These are phyloP conservation scores for Hygrophoropsis aurantiaca DNA, from an alignment of 768 basidiomycete genomes.

Conservation along the genomic window DNA sequence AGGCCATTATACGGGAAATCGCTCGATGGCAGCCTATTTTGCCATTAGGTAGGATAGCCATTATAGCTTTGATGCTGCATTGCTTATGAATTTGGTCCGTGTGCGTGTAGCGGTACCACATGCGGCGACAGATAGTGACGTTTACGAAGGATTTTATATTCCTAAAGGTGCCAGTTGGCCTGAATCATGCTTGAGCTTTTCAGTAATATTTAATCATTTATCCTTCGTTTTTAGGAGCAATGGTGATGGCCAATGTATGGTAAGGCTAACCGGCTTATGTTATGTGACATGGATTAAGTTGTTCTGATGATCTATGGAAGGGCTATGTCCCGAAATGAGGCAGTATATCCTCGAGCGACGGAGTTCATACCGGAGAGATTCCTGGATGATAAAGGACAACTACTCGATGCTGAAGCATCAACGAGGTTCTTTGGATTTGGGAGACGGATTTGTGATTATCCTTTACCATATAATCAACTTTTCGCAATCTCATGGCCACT, in stretches of 20 bases:
- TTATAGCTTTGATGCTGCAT: not conserved
- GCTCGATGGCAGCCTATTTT: no score
- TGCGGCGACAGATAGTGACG: not conserved
- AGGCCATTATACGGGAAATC: no score
- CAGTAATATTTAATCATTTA: no score
- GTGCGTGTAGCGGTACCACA: not conserved
- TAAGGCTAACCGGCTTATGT: no score
- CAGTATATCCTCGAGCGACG: conserved; percentile 31
- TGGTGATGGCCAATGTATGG: no score
- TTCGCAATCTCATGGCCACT: no score
- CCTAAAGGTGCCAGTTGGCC: conserved; percentile 1
- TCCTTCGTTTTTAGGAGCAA: no score
- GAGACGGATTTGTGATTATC: not conserved
- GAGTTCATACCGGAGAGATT: conserved; percentile 38
- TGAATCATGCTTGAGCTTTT: no score
- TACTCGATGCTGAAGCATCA: not conserved
- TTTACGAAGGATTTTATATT: conserved; percentile 3
- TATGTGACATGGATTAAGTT: no score
- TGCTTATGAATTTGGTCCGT: no score
- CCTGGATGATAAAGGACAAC: conserved; percentile 16
- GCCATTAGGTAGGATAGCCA: no score
- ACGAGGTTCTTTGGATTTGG: conserved; percentile 1
- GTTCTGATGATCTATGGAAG: not conserved
- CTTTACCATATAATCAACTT: no score
- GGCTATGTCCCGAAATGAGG: conserved; percentile 1